Base-by-base conservation (phyloP, 2,329 filamentous ascomycete species). In the Ophioceras dolichostomum region DNA sequence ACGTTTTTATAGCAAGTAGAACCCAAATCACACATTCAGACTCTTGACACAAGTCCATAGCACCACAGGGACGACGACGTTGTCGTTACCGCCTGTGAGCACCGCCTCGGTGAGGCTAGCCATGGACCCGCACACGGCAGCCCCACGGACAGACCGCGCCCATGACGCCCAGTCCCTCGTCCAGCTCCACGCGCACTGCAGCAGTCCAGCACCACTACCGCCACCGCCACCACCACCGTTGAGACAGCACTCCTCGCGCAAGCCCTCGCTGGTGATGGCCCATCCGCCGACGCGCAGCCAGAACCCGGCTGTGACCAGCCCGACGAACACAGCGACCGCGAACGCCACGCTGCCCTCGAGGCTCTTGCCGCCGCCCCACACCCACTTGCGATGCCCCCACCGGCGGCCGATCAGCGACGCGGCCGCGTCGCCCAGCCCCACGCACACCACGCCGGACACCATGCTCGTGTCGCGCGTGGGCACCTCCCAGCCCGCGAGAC, bases 331-430 rank as follows among this genome's bases (percentile, higher is more conserved):
- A 3, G 86, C 88, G 4, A 64, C 58, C 1, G 79, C 81, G 58
- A 98, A 96, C 1, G 91, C 91, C 6, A 79, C 47, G 45, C 74
- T 79, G 39, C 91, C 91, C 58, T 98, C 89, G 2, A 98, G 67
- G 44, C 86, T 94, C 68, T 98, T 98, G 12, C 88, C 89, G 4
- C 91, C 91, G 12, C 86, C 84, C 91, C 91, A 98, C 18, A 88
- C 71, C 91, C 91, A 98, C 64, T 95, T 96, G 24, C 75, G 71
- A 20, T 78, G 77, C 4, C 91, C 91, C 54, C 79, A 94, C 14
- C 89, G 76, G 24, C 91, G 72, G 1, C 91, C 91, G 37, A 96
- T 80, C 2, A 98, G 68, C 12, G 83, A 93, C 1, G 91, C 91
- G 0, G 89, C 91, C 0, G 91, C 88, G 52, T 98, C 91, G 28